Conservation (phyloP, 1,139 yeast genomes). For the Pneumocystis sp. region DNA sequence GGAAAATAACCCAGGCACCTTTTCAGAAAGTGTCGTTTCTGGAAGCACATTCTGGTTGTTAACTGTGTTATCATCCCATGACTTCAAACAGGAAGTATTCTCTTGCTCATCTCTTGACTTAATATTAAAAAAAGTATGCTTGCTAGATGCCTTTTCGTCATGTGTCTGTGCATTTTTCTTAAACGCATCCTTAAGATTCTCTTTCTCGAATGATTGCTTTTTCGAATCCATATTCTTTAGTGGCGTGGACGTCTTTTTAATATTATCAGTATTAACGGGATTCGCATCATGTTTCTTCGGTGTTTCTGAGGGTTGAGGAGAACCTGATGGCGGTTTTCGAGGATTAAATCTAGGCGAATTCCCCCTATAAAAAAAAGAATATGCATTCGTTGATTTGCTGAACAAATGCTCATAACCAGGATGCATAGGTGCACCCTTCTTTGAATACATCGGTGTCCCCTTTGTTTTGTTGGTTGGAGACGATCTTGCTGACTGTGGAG, state of each 20-base stretch:
- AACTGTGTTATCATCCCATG: neutral
- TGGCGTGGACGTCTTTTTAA: neutral
- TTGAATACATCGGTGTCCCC: neutral
- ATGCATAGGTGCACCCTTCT: neutral
- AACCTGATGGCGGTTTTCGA: neutral
- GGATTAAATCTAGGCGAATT: neutral
- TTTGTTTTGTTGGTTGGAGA: neutral
- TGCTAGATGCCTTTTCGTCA: neutral
- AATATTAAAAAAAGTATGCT: neutral
- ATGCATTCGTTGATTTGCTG: neutral
- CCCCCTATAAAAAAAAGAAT: neutral
- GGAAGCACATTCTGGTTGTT: neutral
- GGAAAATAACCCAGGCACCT: neutral
- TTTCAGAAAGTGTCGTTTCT: neutral
- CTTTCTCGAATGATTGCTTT: neutral
- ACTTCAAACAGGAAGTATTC: neutral
- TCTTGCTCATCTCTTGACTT: neutral
- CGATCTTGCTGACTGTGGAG: neutral
- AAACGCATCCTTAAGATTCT: neutral
- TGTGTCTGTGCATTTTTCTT: neutral
- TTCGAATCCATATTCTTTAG: neutral
- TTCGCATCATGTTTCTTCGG: neutral
- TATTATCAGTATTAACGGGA: neutral
- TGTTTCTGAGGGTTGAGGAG: neutral
- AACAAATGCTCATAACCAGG: neutral